phyloP scores from a whole-genome alignment of 345 rosid species.

The Melaleuca alternifolia region DNA sequence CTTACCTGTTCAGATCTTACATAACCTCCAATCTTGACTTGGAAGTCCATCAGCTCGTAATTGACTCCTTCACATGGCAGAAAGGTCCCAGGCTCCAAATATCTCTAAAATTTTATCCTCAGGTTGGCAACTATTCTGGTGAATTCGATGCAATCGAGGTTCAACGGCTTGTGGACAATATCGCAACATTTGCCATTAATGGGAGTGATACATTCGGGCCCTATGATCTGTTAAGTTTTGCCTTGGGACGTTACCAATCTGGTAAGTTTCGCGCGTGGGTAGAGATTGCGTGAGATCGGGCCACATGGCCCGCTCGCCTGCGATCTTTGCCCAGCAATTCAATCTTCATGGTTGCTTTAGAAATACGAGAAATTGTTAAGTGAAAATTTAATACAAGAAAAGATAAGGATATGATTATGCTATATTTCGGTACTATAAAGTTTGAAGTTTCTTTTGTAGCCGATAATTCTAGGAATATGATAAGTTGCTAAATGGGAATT shows the following conservation, averaged over 20 bases:
- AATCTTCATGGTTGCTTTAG: neutral
- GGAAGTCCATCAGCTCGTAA: conserved; percentile 25
- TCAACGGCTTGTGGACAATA: conserved; percentile 10
- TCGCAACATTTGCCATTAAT: conserved; percentile 19
- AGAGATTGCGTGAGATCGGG: neutral
- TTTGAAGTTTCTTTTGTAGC: too few species aligned
- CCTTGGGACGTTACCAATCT: conserved; percentile 19
- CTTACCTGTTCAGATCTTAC: neutral
- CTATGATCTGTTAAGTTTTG: conserved; percentile 35
- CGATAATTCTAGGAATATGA: too few species aligned
- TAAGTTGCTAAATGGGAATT: too few species aligned
- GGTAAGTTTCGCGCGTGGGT: conserved; percentile 10
- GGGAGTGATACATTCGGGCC: conserved; percentile 33
- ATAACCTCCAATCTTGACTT: conserved; percentile 17
- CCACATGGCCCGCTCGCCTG: neutral
- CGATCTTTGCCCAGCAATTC: neutral
- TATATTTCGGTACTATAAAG: too few species aligned
- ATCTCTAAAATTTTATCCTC: conserved; percentile 35
- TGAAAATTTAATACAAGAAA: neutral
- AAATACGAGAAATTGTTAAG: neutral
- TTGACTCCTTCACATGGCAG: conserved; percentile 28
- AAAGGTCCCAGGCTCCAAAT: conserved; percentile 34
- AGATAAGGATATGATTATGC: too few species aligned
- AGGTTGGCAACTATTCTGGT: neutral
- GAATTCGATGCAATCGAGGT: conserved; percentile 24